Base-by-base conservation (phyloP, 2,329 filamentous ascomycete species). In the Periconia sp. region DNA sequence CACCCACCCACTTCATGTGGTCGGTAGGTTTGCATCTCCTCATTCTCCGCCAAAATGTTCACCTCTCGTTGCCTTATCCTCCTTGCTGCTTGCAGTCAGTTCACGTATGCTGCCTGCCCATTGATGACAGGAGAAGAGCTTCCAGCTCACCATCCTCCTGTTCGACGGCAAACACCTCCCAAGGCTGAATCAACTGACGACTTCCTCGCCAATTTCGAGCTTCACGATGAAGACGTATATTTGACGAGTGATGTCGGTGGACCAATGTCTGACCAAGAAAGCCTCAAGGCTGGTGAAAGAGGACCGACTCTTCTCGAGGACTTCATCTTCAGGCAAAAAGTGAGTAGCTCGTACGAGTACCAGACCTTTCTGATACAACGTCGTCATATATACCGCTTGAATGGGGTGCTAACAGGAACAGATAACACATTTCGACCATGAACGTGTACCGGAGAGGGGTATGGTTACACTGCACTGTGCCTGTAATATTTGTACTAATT, bases 221-320 rank as follows among this genome's bases (percentile, higher is more conserved):
- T 76, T 48, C 62, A 75, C 42, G 71, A 74, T 48, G 68, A 59
- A 19, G 63, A 73, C 41, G 56, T 54, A 11, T 74, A 69, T 51
- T 49, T 76, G 60, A 91, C 87, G 1, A 83, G 82, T 27, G 88
- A 90, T 65, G 83, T 84, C 20, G 88, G 88, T 11, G 86, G 84
- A 0, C 87, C 86, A 0, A 86, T 91, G 41, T 78, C 78, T 45
- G 88, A 91, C 30, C 85, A 88, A 63, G 77, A 81, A 57, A 88
- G 85, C 62, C 73, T 91, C 37, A 86, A 80, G 62, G 86, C 82
- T n/a, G 88, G 88, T 2, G 78, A 82, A 8, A 79, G 87, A 43
- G 88, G 88, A 1, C 82, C 88, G 1, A 87, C 85, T 1, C 74
- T 91, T 18, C 75, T 91, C 0, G 88, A 91, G 64, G 88, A 91